Conservation (phyloP, 805 yeast species). For the Schwanniomyces vanrijiae region DNA sequence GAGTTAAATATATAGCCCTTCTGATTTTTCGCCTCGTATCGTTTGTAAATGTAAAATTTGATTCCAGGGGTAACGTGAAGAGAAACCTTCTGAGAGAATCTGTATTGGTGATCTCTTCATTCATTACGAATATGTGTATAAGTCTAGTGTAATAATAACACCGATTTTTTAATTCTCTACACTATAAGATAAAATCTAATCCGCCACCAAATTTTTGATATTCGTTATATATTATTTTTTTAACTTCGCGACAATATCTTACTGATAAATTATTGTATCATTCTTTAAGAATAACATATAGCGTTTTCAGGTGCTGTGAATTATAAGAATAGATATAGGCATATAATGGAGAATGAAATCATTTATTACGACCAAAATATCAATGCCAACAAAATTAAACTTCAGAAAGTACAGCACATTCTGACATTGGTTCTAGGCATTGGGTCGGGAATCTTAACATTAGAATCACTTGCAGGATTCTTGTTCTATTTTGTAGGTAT, state of each 20-base stretch:
- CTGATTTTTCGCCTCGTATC: slow-evolving; percentile 26
- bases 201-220: slow-evolving; percentile 5
- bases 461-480: slow-evolving; percentile 38
- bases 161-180: background rate
- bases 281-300: background rate
- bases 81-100: slow-evolving; percentile 27
- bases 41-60: slow-evolving; percentile 25
- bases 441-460: slow-evolving; percentile 39
- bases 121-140: background rate
- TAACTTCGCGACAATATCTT: background rate
- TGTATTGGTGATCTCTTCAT: background rate
- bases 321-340: background rate
- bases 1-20: slow-evolving; percentile 28
- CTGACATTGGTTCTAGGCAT: slow-evolving; percentile 38
- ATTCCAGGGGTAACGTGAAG: slow-evolving; percentile 30
- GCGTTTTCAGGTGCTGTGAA: background rate
- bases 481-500: slow-evolving; percentile 34
- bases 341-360: slow-evolving; percentile 7
- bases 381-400: slow-evolving; percentile 27
- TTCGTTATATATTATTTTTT: background rate
- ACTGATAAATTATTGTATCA: background rate
- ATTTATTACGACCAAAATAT: slow-evolving; percentile 27
- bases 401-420: slow-evolving; percentile 36
- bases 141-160: background rate
- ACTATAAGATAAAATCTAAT: background rate